Percentiles rank a stretch among this genome's conserved stretches.
Evolutionary conservation across 2,329 filamentous ascomycete species (phyloP).

Genomic region (Thielaviopsis populi): DNA sequence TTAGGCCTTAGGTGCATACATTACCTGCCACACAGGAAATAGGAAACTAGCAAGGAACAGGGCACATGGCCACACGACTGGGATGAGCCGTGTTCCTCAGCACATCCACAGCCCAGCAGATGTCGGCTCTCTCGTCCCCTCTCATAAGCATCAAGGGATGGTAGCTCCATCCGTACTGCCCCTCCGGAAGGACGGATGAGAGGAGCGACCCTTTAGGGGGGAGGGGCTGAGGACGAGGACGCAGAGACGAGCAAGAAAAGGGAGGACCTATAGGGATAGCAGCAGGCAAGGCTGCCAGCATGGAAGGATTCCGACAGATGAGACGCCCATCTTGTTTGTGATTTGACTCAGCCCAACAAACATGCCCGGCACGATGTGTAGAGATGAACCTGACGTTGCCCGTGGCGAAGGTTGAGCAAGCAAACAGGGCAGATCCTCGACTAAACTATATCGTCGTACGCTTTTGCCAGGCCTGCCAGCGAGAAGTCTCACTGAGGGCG

Average conservation of each 20-base stretch:
- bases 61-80: not conserved
- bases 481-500: too few relatives aligned
- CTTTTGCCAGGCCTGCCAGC: too few relatives aligned
- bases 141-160: not conserved
- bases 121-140: not conserved
- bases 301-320: not conserved
- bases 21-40: not conserved
- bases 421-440: not conserved
- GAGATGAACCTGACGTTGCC: not conserved
- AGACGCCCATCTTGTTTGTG: not conserved
- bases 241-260: not conserved
- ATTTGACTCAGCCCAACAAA: not conserved
- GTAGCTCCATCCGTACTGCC: not conserved
- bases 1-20: not conserved
- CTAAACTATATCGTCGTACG: too few relatives aligned
- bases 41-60: not conserved
- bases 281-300: not conserved
- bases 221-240: not conserved
- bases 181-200: not conserved
- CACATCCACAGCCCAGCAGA: not conserved
- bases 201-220: not conserved
- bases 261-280: not conserved
- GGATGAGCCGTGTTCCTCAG: not conserved
- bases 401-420: not conserved
- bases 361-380: not conserved